Base-by-base conservation (phyloP, 2,329 filamentous ascomycete species). In the Dendrostoma leiphaemia region DNA sequence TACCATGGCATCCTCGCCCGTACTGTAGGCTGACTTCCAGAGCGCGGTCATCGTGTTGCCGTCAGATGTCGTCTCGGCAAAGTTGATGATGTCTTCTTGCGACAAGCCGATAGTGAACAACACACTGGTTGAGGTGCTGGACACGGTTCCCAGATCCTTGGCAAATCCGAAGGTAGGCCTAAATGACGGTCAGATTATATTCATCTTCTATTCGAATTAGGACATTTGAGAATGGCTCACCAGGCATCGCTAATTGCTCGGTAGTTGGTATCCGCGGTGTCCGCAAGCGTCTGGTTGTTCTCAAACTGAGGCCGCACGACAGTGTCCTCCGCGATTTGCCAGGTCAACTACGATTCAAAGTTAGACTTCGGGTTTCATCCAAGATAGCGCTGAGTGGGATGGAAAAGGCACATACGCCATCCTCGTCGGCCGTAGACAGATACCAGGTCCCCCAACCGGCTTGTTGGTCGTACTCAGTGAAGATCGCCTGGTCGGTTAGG, bases 401-500 rank as follows among this genome's bases (percentile, higher is more conserved):
- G 9, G 10, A 31, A 8, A 3, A 9, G 34, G 28, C 8, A 69
- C 73, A 65, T 67, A 75, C 73, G 23, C 77, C 77, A 19, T 69
- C 65, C 13, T 77, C 67, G 50, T 78, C 74, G 24, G 84, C 81
- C 3, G 83, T 91, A 12, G 87, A 85, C 68, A 91, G 91, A 69
- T 89, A 85, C 72, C 92, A 82, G 48, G 82, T 85, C 2, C 91
- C 91, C 91, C 91, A 96, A 72, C 91, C 87, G 0, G 89, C 81
- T 60, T 87, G 85, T 63, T 95, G 86, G 37, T 72, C 72, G 12
- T 74, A 73, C 66, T 96, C 91, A 1, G 82, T 80, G 51, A 94
- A 86, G 17, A 84, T 71, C 46, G 81, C 71, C 67, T 93, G 86
- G 8, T 75, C 67, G 57, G 79, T 74, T 41, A 82, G 77, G 60